Evolutionary conservation across 768 basidiomycete genomes (phyloP).

Genomic region (Leccinum disarticulatum): DNA sequence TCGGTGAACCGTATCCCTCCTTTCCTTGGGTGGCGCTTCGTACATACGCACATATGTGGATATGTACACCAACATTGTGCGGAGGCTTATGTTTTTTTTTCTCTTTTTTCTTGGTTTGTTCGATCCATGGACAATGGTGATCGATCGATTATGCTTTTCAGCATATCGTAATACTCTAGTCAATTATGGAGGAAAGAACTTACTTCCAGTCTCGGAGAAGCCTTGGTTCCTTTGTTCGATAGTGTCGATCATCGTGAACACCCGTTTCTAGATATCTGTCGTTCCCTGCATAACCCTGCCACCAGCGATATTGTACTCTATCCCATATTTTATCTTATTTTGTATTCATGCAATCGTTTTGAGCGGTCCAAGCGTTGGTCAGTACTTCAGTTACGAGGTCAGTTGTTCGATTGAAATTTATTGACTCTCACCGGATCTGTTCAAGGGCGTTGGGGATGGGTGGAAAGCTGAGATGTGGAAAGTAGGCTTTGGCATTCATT

Average conservation of each 20-base stretch:
- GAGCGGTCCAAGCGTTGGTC: too few relatives aligned
- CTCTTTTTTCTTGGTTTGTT: neutral
- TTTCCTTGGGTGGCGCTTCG: neutral
- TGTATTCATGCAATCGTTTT: too few relatives aligned
- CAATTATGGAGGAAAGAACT: neutral
- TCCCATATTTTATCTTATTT: neutral
- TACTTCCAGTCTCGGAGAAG: neutral
- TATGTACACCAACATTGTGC: neutral
- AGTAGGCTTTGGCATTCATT: too few relatives aligned
- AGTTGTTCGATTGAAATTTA: too few relatives aligned
- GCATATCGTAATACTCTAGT: neutral
- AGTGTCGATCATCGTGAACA: neutral
- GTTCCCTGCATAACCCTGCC: too few relatives aligned
- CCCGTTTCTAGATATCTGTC: neutral
- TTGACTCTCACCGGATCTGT: too few relatives aligned
- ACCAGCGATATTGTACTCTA: too few relatives aligned
- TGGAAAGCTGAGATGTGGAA: too few relatives aligned
- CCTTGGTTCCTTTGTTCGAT: neutral
- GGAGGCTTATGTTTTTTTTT: neutral
- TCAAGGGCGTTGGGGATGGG: too few relatives aligned
- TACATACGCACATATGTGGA: too few relatives aligned
- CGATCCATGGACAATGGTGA: neutral
- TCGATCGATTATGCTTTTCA: too few relatives aligned
- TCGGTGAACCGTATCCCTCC: neutral
- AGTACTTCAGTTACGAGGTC: too few relatives aligned